Evolutionary conservation across 441 rosid species (phyloP).

Genomic region (Eutrema salsugineum): DNA sequence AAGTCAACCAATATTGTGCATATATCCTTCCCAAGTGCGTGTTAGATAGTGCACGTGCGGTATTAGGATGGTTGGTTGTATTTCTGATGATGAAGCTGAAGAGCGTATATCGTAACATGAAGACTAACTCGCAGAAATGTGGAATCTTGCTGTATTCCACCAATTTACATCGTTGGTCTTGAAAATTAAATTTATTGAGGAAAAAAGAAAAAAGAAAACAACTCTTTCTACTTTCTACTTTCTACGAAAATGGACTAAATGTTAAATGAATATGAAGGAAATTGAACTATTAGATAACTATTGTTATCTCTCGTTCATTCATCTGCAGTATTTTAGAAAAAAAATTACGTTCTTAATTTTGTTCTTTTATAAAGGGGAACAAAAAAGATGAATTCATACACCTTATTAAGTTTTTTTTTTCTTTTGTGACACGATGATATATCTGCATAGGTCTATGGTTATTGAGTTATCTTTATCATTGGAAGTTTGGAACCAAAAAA

Average conservation of each 20-base stretch:
- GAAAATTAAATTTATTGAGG: not conserved
- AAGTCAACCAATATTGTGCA: not conserved
- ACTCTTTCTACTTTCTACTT: not conserved
- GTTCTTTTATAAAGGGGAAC: not conserved
- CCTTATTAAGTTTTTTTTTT: not conserved
- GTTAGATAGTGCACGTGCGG: slow-evolving; percentile 13
- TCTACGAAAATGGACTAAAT: not conserved
- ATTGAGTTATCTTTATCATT: not conserved
- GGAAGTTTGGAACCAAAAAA: not conserved
- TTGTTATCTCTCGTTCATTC: not conserved
- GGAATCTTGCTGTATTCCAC: not conserved
- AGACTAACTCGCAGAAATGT: not conserved
- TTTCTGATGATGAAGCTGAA: not conserved
- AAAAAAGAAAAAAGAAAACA: not conserved
- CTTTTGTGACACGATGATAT: slow-evolving; percentile 2
- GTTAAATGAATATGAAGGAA: not conserved
- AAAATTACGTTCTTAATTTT: no score
- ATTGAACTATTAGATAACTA: not conserved
- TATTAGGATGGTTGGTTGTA: slow-evolving; percentile 1
- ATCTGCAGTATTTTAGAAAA: no score
- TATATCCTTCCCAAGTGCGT: not conserved
- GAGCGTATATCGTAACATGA: not conserved
- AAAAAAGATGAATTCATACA: not conserved
- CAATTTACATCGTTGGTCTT: not conserved
- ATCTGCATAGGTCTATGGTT: not conserved